phyloP scores from a whole-genome alignment of 2,329 filamentous ascomycete genomes.

The Hypoxylon rubiginosum region DNA sequence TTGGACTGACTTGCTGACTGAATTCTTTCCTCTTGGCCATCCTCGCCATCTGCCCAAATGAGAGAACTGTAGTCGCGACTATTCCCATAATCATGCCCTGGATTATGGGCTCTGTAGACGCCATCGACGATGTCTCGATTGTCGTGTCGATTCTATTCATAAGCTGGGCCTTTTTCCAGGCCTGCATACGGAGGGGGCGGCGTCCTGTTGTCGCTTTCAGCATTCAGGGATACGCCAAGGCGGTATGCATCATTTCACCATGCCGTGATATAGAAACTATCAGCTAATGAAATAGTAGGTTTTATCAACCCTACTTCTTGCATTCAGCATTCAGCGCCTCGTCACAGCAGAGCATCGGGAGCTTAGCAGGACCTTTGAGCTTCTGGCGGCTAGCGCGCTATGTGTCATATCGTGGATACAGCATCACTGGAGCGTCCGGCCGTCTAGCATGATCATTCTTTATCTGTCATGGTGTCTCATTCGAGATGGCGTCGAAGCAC shows the following conservation, averaged over 20 bases:
- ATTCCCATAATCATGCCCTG: conserved; percentile 17
- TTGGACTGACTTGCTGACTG: conserved; percentile 10
- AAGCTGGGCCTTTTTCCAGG: conserved; percentile 10
- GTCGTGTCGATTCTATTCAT: conserved; percentile 21
- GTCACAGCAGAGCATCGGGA: conserved; percentile 7
- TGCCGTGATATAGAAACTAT: not conserved
- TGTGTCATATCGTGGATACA: conserved; percentile 39
- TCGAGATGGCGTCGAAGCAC: conserved; percentile 36
- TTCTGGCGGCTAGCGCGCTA: conserved; percentile 21
- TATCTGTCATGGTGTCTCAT: conserved; percentile 44
- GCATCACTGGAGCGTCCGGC: conserved; percentile 39
- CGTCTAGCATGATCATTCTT: conserved; percentile 40
- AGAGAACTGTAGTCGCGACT: not conserved
- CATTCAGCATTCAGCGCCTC: conserved; percentile 19
- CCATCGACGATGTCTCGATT: conserved; percentile 24
- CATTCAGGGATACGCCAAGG: conserved; percentile 28
- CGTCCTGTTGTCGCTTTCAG: conserved; percentile 9
- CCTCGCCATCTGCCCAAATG: not conserved
- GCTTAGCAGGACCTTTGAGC: conserved; percentile 10
- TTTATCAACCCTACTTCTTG: conserved; percentile 21
- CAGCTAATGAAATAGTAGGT: conserved; percentile 16
- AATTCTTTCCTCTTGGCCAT: not conserved
- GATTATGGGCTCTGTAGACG: conserved; percentile 3
- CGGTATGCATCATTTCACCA: conserved; percentile 3
- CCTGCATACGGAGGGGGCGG: conserved; percentile 14